Evolutionary conservation across 352 stramenopile genomes (phyloP).

Genomic region (Pelagophyceae sp.): DNA sequence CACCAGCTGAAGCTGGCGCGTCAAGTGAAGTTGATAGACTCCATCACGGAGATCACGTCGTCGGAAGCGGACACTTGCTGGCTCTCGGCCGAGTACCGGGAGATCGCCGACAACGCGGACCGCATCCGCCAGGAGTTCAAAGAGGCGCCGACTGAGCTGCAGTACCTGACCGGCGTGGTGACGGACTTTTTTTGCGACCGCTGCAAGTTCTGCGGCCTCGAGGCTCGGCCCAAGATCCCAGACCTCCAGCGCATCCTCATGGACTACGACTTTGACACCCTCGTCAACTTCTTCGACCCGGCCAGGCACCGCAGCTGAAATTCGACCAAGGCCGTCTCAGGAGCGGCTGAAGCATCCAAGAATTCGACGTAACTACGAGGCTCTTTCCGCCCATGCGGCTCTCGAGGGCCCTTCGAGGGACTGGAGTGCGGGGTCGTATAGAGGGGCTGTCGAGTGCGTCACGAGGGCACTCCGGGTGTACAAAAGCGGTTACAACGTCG

Average conservation of each 20-base stretch:
- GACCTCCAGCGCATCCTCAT: conserved; percentile 18
- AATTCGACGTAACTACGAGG: too few species aligned
- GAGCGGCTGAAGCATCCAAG: too few species aligned
- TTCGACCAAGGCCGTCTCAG: too few species aligned
- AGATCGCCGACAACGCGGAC: conserved; percentile 55
- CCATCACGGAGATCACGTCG: conserved; percentile 66
- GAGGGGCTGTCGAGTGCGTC: too few species aligned
- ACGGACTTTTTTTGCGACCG: conserved; percentile 70
- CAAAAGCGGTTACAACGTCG: too few species aligned
- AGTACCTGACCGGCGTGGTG: conserved; percentile 64
- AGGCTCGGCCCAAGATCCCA: conserved; percentile 33
- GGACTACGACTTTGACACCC: conserved; percentile 22
- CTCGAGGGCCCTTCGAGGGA: too few species aligned
- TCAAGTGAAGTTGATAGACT: conserved; percentile 67
- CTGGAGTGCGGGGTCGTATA: too few species aligned
- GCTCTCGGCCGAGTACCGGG: conserved; percentile 68
- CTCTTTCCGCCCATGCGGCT: too few species aligned
- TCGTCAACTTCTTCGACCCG: conserved; percentile 22
- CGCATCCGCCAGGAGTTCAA: conserved; percentile 63
- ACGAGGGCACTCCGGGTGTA: too few species aligned
- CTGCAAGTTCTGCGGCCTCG: conserved; percentile 66
- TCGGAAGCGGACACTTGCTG: conserved; percentile 60
- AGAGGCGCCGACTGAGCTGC: conserved; percentile 54
- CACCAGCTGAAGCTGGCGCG: conserved; percentile 61
- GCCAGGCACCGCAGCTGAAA: not conserved